Base-by-base conservation (phyloP, 768 basidiomycete genomes). In the Thelephora ganbajun region DNA sequence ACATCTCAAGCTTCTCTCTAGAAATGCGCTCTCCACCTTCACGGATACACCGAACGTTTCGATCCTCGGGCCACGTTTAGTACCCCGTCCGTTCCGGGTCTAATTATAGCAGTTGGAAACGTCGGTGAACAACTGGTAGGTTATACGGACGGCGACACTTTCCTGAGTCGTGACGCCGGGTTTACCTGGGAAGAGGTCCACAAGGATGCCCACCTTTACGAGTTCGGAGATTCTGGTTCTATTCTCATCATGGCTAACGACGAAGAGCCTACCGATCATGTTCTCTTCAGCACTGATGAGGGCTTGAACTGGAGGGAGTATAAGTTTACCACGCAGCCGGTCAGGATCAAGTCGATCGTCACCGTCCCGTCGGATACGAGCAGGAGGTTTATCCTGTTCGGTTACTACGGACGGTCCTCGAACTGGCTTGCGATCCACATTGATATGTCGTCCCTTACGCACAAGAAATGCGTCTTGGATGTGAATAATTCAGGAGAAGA, bases 151-250 rank as follows among this genome's bases (percentile, higher is more conserved):
- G 80, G 82, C 51, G 94, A 98, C 61, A 96, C 92, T 2, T 98
- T 96, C 81, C 73, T 98, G 36, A 90, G 88, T 48, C 88, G 96
- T 3, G 90, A 99, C 56, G 96, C 80, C 2, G 96, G 96, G 7
- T 96, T 96, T 65, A 91, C 88, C 0, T 99, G 96, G 96, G 80
- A 96, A 60, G 96, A 99, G 66, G 83, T 99, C 0, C 92, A 92
- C 69, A 99, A 99, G 61, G 93, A 94, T 54, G 94, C 96, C 0
- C 86, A 98, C 59, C 71, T 97, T 35, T 99, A 90, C 91, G 92
- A 93, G 61, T 98, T 94, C 56, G 94, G 94, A 23, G 96, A 98
- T 66, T 94, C 89, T 0, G 96, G 96, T 4, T 92, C 93, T 1
- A 72, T 99, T 49, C 72, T 98, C 33, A 69, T 99, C 54, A 83